Percentiles rank a stretch among this genome's conserved stretches.
Conservation (phyloP, 2,329 filamentous ascomycete species). For the Nemania sp. region DNA sequence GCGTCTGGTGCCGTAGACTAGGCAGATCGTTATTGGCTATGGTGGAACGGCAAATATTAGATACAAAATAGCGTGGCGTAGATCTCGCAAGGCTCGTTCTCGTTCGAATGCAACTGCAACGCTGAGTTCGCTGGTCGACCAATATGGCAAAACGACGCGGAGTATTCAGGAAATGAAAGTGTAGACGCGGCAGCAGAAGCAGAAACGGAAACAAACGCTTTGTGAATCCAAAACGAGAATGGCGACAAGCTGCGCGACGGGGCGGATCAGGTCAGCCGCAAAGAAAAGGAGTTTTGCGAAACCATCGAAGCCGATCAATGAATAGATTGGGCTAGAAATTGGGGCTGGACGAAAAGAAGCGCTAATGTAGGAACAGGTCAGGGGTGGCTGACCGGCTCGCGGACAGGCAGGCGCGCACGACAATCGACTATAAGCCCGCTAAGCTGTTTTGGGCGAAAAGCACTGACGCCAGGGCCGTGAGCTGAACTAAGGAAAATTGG, state of each 20-base stretch:
- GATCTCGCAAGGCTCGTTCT: too few relatives aligned
- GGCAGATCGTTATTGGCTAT: background rate
- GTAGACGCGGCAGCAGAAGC: background rate
- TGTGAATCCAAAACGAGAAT: slow-evolving; percentile 14
- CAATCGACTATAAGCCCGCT: background rate
- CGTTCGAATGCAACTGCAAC: too few relatives aligned
- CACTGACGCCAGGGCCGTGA: too few relatives aligned
- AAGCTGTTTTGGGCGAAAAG: too few relatives aligned
- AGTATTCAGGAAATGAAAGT: background rate
- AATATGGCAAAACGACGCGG: background rate
- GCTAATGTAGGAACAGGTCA: slow-evolving; percentile 21
- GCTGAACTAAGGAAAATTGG: too few relatives aligned
- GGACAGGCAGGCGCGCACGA: slow-evolving; percentile 16
- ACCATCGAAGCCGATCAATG: slow-evolving; percentile 8
- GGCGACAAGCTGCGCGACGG: slow-evolving; percentile 12
- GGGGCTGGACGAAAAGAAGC: background rate
- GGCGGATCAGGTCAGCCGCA: slow-evolving; percentile 14
- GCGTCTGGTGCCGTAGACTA: too few relatives aligned
- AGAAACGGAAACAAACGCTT: too few relatives aligned
- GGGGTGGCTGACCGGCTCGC: slow-evolving; percentile 14
- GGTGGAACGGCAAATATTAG: too few relatives aligned
- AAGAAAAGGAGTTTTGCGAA: slow-evolving; percentile 29
- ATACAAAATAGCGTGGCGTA: too few relatives aligned
- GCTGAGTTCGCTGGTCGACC: slow-evolving; percentile 1
- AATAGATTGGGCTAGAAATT: slow-evolving; percentile 7